Evolutionary conservation across 768 basidiomycete genomes (phyloP).

Genomic region (Rhizopogon vinicolor): DNA sequence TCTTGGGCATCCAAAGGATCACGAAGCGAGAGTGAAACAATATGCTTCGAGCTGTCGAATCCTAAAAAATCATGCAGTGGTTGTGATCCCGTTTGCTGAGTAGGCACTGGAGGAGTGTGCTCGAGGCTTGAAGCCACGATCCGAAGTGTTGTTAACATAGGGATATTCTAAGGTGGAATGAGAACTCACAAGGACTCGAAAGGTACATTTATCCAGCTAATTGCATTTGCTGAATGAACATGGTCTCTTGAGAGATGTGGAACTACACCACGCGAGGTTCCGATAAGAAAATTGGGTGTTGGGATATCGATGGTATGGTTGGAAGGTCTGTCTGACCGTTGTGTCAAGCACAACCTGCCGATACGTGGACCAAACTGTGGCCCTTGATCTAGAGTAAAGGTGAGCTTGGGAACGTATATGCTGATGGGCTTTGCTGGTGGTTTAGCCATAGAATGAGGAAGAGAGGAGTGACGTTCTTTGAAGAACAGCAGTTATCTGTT

Average conservation of each 20-base stretch:
- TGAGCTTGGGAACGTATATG: slow-evolving; percentile 10
- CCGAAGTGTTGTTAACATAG: background rate
- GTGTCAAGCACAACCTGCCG: slow-evolving; percentile 15
- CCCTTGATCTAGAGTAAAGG: slow-evolving; percentile 9
- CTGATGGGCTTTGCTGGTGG: background rate
- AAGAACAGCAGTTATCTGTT: background rate
- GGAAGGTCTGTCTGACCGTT: slow-evolving; percentile 1
- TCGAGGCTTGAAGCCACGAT: slow-evolving; percentile 47
- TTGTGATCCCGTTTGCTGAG: slow-evolving; percentile 42
- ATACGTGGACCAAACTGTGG: slow-evolving; percentile 22
- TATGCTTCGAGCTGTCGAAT: slow-evolving; percentile 39
- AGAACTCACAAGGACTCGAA: slow-evolving; percentile 78
- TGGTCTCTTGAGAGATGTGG: slow-evolving; percentile 73
- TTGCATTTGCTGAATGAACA: slow-evolving; percentile 36
- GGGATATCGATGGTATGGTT: slow-evolving; percentile 32
- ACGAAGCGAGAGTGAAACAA: slow-evolving; percentile 57
- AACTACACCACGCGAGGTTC: slow-evolving; percentile 69
- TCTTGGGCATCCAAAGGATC: slow-evolving; percentile 61
- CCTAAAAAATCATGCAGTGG: slow-evolving; percentile 69
- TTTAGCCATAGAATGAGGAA: background rate
- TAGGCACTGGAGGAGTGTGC: slow-evolving; percentile 61
- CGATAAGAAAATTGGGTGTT: slow-evolving; percentile 59
- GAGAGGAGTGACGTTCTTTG: background rate
- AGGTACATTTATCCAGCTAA: slow-evolving; percentile 64
- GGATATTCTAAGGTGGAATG: background rate